Evolutionary conservation across 2,329 filamentous ascomycete genomes (phyloP).

Genomic region (Lachnellula willkommii): DNA sequence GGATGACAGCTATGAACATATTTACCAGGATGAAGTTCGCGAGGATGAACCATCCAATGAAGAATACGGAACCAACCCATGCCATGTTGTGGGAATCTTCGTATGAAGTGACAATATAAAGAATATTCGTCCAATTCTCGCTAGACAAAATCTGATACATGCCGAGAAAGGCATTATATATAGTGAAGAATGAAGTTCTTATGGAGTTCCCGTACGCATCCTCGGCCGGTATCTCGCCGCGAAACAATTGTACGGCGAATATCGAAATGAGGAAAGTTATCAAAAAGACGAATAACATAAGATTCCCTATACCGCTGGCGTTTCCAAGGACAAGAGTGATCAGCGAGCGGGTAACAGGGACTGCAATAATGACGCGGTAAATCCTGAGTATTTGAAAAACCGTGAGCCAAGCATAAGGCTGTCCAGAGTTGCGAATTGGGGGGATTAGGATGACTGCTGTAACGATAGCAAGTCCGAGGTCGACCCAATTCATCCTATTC

Average conservation of each 20-base stretch:
- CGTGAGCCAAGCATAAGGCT: constrained; percentile 79
- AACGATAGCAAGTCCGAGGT: constrained; percentile 72
- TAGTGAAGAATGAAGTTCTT: constrained; percentile 74
- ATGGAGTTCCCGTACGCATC: constrained; percentile 58
- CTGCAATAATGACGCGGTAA: constrained; percentile 85
- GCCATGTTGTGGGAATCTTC: constrained; percentile 63
- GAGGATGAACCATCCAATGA: constrained; percentile 93
- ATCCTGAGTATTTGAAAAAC: constrained; percentile 89
- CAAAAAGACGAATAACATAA: constrained; percentile 94
- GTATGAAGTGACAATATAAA: constrained; percentile 75
- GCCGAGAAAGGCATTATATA: constrained; percentile 92
- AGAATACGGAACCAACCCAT: constrained; percentile 88
- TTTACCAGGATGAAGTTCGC: constrained; percentile 94
- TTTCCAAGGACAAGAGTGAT: constrained; percentile 88
- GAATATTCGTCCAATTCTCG: constrained; percentile 87
- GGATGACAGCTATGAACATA: constrained; percentile 99
- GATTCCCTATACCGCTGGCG: constrained; percentile 82
- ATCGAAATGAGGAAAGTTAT: constrained; percentile 92
- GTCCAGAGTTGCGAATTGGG: constrained; percentile 64
- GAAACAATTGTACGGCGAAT: constrained; percentile 87
- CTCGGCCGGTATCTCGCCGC: constrained; percentile 70
- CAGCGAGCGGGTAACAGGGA: constrained; percentile 80
- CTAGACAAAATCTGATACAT: constrained; percentile 98
- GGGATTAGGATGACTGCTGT: constrained; percentile 85
- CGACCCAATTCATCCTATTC: constrained; percentile 70